phyloP scores from a whole-genome alignment of 2,329 filamentous ascomycete genomes.

The Penicillium sp. region DNA sequence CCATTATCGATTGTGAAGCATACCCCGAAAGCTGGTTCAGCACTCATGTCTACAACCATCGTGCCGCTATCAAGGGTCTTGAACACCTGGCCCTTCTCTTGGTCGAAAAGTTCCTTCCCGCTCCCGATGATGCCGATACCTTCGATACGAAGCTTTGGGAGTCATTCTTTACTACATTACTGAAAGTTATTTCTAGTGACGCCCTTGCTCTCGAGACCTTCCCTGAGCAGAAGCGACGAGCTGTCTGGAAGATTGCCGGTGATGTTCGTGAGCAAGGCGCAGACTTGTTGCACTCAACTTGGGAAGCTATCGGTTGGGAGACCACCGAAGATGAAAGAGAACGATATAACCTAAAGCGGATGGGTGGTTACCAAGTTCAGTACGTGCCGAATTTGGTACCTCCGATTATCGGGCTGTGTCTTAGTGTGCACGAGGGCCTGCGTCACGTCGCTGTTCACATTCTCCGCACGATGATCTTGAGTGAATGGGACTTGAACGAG shows the following conservation, averaged over 20 bases:
- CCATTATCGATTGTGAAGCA: conserved; percentile 83
- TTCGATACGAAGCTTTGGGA: conserved; percentile 97
- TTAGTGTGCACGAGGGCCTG: conserved; percentile 92
- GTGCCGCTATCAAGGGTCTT: conserved; percentile 81
- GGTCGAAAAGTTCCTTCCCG: conserved; percentile 79
- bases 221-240: conserved; percentile 91
- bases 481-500: conserved; percentile 94
- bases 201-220: conserved; percentile 91
- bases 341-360: conserved; percentile 75
- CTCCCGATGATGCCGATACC: conserved; percentile 84
- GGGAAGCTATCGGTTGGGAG: conserved; percentile 98
- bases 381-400: conserved; percentile 92
- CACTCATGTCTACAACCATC: conserved; percentile 89
- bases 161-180: conserved; percentile 82
- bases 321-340: conserved; percentile 75
- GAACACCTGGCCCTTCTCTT: conserved; percentile 80
- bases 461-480: conserved; percentile 95
- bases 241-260: conserved; percentile 98
- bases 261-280: conserved; percentile 92
- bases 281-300: conserved; percentile 77
- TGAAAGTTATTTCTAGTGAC: conserved; percentile 86
- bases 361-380: conserved; percentile 97
- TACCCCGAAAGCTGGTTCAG: conserved; percentile 91
- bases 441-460: conserved; percentile 89
- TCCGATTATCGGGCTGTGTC: conserved; percentile 87